Evolutionary conservation across 2,329 filamentous ascomycete genomes (phyloP).

Genomic region (Xylariaceae sp.): DNA sequence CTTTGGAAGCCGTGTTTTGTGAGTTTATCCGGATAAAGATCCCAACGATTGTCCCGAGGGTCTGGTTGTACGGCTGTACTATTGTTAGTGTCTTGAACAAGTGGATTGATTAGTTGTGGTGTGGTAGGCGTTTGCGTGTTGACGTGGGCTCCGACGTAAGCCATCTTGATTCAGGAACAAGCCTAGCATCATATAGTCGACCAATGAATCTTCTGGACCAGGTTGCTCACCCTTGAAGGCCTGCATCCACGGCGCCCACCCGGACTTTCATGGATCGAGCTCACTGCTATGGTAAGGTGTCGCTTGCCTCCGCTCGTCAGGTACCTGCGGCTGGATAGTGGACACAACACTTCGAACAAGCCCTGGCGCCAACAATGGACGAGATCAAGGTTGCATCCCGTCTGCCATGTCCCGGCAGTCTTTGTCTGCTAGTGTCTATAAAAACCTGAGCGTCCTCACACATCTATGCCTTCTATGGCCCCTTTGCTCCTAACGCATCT

Average conservation of each 20-base stretch:
- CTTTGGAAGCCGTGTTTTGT: not conserved
- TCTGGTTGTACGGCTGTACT: not conserved
- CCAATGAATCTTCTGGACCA: conserved; percentile 24
- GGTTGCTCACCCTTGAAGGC: conserved; percentile 18
- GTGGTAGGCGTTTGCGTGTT: conserved; percentile 15
- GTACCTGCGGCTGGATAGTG: conserved; percentile 29
- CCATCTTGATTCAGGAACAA: conserved; percentile 30
- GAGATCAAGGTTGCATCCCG: conserved; percentile 23
- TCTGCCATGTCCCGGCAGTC: conserved; percentile 8
- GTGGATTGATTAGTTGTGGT: not conserved
- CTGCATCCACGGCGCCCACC: conserved; percentile 30
- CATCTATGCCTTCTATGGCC: conserved; percentile 12
- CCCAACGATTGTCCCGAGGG: not conserved
- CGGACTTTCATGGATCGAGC: conserved; percentile 25
- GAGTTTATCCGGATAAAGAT: too few species aligned
- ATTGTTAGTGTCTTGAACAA: conserved; percentile 5
- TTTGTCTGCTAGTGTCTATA: conserved; percentile 32
- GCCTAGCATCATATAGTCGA: conserved; percentile 14
- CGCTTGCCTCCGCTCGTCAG: not conserved
- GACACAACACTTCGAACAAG: not conserved
- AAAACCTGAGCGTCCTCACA: conserved; percentile 21
- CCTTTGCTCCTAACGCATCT: conserved; percentile 22
- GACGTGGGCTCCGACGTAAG: conserved; percentile 5
- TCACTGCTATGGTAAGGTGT: conserved; percentile 5
- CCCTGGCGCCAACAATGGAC: conserved; percentile 26